Evolutionary conservation across 345 rosid species (phyloP).

Genomic region (Schrenkiella parvula): DNA sequence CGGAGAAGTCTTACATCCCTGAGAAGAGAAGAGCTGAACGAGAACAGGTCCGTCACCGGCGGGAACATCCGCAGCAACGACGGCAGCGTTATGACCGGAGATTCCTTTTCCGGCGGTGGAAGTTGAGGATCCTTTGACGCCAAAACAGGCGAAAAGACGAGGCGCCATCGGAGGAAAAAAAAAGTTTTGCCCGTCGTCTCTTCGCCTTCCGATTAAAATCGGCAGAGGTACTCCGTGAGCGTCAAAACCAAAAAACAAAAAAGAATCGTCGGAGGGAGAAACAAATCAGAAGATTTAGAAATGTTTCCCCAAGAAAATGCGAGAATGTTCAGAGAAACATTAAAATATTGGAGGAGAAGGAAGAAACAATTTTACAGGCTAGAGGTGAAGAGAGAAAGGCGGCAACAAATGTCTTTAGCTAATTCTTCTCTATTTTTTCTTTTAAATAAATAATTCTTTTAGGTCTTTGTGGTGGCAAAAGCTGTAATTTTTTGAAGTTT

Average conservation of each 20-base stretch:
- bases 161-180: slow-evolving; percentile 41
- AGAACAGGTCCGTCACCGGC: slow-evolving; percentile 47
- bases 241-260: background rate
- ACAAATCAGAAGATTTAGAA: slow-evolving; percentile 4
- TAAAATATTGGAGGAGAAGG: background rate
- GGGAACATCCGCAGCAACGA: slow-evolving; percentile 35
- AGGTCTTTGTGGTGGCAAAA: background rate
- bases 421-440: background rate
- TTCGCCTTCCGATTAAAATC: slow-evolving; percentile 16
- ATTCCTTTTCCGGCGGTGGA: slow-evolving; percentile 11
- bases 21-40: slow-evolving; percentile 85
- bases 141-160: slow-evolving; percentile 70
- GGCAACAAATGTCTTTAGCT: slow-evolving; percentile 22
- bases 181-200: background rate
- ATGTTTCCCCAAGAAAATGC: slow-evolving; percentile 26
- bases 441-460: background rate
- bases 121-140: slow-evolving; percentile 30
- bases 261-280: slow-evolving; percentile 1
- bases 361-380: slow-evolving; percentile 12
- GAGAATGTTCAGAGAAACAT: slow-evolving; percentile 10
- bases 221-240: background rate
- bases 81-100: slow-evolving; percentile 11
- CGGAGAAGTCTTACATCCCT: slow-evolving; percentile 77
- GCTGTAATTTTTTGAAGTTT: slow-evolving; percentile 5
- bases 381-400: slow-evolving; percentile 44